A percentile compares a stretch with the other conserved stretches of the same genome.
Evolutionary conservation across 2,329 filamentous ascomycete genomes (phyloP).

Genomic region (Calonectria fujianensis): DNA sequence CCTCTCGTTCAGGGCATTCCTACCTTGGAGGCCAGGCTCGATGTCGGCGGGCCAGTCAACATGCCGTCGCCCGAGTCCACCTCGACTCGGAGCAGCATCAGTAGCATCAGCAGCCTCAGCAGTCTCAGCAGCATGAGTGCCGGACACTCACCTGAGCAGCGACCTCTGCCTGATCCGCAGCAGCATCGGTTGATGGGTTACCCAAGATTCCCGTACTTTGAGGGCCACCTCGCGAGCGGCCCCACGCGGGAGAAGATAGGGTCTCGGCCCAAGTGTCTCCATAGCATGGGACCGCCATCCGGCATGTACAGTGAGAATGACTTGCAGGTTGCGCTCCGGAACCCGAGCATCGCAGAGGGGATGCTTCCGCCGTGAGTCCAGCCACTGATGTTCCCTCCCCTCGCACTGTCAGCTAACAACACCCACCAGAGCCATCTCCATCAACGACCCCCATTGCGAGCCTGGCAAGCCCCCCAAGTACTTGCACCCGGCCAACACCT

Average conservation of each 20-base stretch:
- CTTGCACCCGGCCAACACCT: conserved; percentile 32
- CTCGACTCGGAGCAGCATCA: conserved; percentile 23
- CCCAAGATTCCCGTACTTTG: conserved; percentile 5
- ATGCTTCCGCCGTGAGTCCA: conserved; percentile 24
- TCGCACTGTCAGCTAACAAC: neutral
- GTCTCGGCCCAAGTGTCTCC: neutral
- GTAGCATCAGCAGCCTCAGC: conserved; percentile 1
- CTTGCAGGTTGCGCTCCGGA: conserved; percentile 23
- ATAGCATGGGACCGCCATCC: neutral
- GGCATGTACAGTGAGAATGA: conserved; percentile 26
- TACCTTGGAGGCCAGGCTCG: neutral
- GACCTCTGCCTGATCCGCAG: conserved; percentile 40
- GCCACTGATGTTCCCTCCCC: neutral
- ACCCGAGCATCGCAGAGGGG: conserved; percentile 11
- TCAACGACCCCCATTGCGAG: conserved; percentile 1
- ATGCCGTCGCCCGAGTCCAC: conserved; percentile 41
- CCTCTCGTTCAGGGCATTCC: conserved; percentile 33
- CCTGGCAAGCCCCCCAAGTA: conserved; percentile 32
- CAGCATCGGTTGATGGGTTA: conserved; percentile 18
- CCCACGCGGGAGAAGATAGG: neutral
- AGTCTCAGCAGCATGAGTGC: conserved; percentile 29
- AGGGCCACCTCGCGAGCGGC: neutral
- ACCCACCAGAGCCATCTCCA: neutral
- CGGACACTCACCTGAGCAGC: conserved; percentile 47
- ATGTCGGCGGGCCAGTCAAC: conserved; percentile 1